phyloP scores from a whole-genome alignment of 1,139 yeast genomes.

The Geotrichum cucujoidarum region DNA sequence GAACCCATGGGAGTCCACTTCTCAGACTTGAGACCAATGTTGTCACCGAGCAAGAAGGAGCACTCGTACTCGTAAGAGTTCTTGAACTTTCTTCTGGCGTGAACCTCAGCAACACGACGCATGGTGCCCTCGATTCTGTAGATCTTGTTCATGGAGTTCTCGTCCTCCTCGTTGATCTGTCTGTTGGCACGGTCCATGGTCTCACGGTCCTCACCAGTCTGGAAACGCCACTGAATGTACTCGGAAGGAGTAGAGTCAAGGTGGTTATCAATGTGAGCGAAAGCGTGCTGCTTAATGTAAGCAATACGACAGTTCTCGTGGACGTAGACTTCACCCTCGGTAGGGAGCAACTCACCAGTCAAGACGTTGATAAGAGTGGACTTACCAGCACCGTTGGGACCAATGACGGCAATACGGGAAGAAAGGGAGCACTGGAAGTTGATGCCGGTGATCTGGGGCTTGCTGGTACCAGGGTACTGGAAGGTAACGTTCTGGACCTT shows the following conservation, averaged over 20 bases:
- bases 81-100: slow-evolving; percentile 99
- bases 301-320: slow-evolving; percentile 99
- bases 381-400: slow-evolving; percentile 99
- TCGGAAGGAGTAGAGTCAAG: slow-evolving; percentile 99
- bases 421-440: slow-evolving; percentile 98
- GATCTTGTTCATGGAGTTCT: slow-evolving; percentile 97
- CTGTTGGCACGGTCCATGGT: slow-evolving; percentile 99
- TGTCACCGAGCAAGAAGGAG: slow-evolving; percentile 95
- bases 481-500: slow-evolving; percentile 93
- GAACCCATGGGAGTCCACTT: slow-evolving; percentile 99
- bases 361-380: slow-evolving; percentile 96
- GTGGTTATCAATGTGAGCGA: slow-evolving; percentile 97
- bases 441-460: slow-evolving; percentile 86
- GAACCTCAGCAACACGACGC: slow-evolving; percentile 94
- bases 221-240: slow-evolving; percentile 99
- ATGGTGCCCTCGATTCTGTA: slow-evolving; percentile 98
- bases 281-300: slow-evolving; percentile 99
- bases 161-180: slow-evolving; percentile 95
- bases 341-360: slow-evolving; percentile 99
- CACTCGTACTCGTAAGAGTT: slow-evolving; percentile 99
- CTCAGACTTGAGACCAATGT: slow-evolving; percentile 97
- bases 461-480: slow-evolving; percentile 98
- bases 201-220: slow-evolving; percentile 99
- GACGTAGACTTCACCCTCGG: slow-evolving; percentile 95
- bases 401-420: slow-evolving; percentile 99